Conservation (phyloP, 331 rosid genomes). For the Ulmus americana region DNA sequence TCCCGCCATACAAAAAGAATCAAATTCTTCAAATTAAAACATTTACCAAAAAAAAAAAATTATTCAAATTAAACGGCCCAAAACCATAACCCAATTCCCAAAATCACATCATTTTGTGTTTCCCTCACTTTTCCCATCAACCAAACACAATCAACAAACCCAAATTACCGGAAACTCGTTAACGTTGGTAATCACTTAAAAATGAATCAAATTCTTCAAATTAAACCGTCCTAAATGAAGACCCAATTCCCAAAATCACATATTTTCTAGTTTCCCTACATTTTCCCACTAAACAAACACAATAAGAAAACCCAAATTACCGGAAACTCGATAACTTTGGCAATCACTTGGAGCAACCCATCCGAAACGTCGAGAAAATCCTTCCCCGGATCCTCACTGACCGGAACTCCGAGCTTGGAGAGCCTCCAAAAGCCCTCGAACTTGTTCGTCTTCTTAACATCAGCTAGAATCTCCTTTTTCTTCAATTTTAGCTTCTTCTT, state of each 20-base stretch:
- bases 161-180: neutral
- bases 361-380: constrained; percentile 54
- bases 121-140: too few species aligned
- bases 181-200: neutral
- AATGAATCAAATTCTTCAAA: neutral
- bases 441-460: constrained; percentile 30
- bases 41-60: neutral
- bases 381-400: constrained; percentile 62
- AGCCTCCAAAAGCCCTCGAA: constrained; percentile 65
- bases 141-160: neutral
- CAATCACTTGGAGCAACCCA: constrained; percentile 50
- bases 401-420: constrained; percentile 58
- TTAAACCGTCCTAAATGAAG: neutral
- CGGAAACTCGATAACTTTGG: constrained; percentile 59
- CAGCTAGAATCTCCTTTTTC: constrained; percentile 34
- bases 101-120: too few species aligned
- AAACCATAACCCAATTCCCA: too few species aligned
- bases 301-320: constrained; percentile 21
- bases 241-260: neutral
- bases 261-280: neutral
- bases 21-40: neutral
- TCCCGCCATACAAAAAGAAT: neutral
- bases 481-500: constrained; percentile 53
- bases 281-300: constrained; percentile 7
- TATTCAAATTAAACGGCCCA: neutral